These are phyloP conservation scores for Bombardia bombarda DNA, from an alignment of 495 filamentous ascomycete genomes.

Conservation along the genomic window DNA sequence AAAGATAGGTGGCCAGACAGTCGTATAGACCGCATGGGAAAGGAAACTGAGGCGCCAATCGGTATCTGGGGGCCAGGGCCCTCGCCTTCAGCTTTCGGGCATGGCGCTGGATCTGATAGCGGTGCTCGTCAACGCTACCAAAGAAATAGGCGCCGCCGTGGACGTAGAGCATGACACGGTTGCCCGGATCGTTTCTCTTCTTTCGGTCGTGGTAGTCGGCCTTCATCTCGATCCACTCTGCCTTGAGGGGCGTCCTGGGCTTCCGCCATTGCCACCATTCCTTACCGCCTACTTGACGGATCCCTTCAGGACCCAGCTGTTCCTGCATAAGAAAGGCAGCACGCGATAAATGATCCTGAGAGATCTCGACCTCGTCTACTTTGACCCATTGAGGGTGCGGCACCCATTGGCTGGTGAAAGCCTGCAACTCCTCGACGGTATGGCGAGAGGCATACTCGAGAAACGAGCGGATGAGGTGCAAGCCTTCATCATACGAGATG, in stretches of 20 bases:
- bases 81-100: constrained; percentile 85
- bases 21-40: constrained; percentile 90
- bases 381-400: constrained; percentile 84
- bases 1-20: constrained; percentile 79
- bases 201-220: constrained; percentile 67
- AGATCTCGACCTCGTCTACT: constrained; percentile 63
- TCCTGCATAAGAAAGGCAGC: constrained; percentile 55
- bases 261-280: constrained; percentile 94
- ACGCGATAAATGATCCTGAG: constrained; percentile 47
- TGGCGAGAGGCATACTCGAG: constrained; percentile 74
- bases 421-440: constrained; percentile 85
- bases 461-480: constrained; percentile 81
- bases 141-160: constrained; percentile 72
- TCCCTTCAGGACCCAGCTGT: constrained; percentile 68
- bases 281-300: constrained; percentile 67
- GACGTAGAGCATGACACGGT: constrained; percentile 85
- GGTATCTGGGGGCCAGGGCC: constrained; percentile 81
- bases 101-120: constrained; percentile 93
- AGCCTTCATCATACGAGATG: constrained; percentile 88
- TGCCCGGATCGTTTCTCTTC: constrained; percentile 45
- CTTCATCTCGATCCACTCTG: constrained; percentile 95
- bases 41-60: constrained; percentile 86
- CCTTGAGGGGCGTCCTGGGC: constrained; percentile 52
- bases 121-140: constrained; percentile 88
- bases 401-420: constrained; percentile 84